phyloP scores from a whole-genome alignment of 169 alveolate genomes.

The Amoebophrya sp. region DNA sequence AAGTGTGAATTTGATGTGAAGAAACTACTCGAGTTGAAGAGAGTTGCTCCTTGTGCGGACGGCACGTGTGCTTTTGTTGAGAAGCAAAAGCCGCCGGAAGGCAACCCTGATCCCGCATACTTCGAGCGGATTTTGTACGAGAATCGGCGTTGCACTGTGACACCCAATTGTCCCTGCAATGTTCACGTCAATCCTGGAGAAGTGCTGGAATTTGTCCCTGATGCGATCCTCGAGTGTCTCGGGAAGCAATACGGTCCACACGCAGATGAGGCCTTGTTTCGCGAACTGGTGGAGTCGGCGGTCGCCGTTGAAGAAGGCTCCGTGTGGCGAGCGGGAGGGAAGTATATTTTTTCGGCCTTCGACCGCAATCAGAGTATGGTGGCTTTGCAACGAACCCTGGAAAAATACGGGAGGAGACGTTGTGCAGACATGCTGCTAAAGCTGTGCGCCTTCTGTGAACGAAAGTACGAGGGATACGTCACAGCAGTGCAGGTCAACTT shows the following conservation, averaged over 20 bases:
- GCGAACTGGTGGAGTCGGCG: constrained; percentile 36
- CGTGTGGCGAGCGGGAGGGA: constrained; percentile 48
- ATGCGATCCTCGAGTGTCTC: neutral
- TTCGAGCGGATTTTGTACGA: neutral
- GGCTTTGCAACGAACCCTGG: constrained; percentile 39
- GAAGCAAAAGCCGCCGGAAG: no score
- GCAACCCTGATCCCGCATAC: neutral
- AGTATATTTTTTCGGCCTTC: constrained; percentile 42
- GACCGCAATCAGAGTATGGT: constrained; percentile 41
- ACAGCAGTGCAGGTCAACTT: constrained; percentile 44
- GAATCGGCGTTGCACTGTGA: neutral
- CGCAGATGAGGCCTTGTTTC: constrained; percentile 24
- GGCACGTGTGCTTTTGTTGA: no score
- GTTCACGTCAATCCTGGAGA: neutral
- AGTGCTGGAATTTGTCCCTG: neutral
- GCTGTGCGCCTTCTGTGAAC: constrained; percentile 37
- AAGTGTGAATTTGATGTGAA: no score
- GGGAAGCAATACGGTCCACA: neutral
- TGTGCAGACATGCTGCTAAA: constrained; percentile 40
- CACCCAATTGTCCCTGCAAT: neutral
- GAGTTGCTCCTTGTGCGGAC: no score
- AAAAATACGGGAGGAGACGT: neutral
- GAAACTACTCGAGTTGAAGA: no score
- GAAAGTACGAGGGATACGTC: constrained; percentile 42
- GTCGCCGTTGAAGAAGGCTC: constrained; percentile 39